Evolutionary conservation across 2,329 filamentous ascomycete genomes (phyloP), one percentile per base, ranked within the genome.

Genomic region (Aspergillus ochraceus): DNA sequence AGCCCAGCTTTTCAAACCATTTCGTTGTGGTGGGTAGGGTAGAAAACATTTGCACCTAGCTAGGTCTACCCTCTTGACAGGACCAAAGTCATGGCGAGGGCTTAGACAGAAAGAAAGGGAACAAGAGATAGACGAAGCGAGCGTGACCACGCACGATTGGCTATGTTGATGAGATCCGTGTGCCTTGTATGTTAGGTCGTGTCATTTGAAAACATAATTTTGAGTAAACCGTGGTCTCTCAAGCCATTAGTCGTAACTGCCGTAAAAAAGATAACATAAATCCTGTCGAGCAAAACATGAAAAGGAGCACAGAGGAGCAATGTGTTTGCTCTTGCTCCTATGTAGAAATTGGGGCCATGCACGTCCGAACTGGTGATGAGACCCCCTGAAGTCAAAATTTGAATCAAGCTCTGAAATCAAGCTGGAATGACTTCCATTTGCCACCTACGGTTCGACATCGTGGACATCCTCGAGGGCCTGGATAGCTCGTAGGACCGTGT

Each of bases 381-480:
- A n/a, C 12, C 24, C 24, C 24, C 24, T 26, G 19, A 36, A 46
- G 11, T 36, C 32, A 36, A 36, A 10, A 12, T 36, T 77, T 75
- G 62, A 81, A 36, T 36, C 32, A 36, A 36, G 32, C 32, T 36
- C 77, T 75, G 62, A 81, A 76, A 56, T 81, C 79, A 47, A 81
- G 68, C 62, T 81, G 79, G 62, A 81, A 81, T 47, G 76, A 73
- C 63, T 80, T 81, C 78, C 79, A 81, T 66, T 78, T 79, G 24
- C 77, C 76, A 19, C 77, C 77, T 24, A 80, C 71, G 1, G 74
- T 76, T 58, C 77, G 75, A 67, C 79, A 81, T 45, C 76, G 74
- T 39, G 79, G 79, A 66, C 79, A 81, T 14, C 77, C 76, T 45
- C 77, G 71, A 24, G 76, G 71, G 57, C 68, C 70, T 5, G 76